phyloP scores from a whole-genome alignment of 2,329 filamentous ascomycete species.

The Colletotrichum acutatum region DNA sequence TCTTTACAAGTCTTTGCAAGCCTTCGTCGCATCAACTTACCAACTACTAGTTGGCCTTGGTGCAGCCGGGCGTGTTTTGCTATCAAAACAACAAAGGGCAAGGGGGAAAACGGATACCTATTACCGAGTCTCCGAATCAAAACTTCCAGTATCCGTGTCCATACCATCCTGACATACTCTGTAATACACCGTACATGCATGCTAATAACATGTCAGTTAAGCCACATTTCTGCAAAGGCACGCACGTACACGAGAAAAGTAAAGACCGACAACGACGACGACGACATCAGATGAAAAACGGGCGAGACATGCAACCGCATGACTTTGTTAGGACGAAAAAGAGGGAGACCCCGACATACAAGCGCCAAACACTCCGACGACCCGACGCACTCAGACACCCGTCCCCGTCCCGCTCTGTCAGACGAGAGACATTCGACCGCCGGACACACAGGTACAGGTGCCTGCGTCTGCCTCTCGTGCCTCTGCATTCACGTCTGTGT shows the following conservation, averaged over 20 bases:
- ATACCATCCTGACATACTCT: too few relatives aligned
- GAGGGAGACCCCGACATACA: slow-evolving; percentile 7
- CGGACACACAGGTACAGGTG: not conserved
- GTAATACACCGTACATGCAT: not conserved
- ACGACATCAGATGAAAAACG: slow-evolving; percentile 18
- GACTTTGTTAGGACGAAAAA: slow-evolving; percentile 7
- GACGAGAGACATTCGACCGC: not conserved
- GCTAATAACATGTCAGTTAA: not conserved
- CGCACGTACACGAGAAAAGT: not conserved
- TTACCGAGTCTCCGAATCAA: not conserved
- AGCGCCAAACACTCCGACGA: not conserved
- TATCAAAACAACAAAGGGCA: not conserved
- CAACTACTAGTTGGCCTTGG: not conserved
- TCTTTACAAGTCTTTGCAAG: not conserved
- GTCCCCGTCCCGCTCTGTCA: not conserved
- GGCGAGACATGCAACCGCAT: slow-evolving; percentile 28
- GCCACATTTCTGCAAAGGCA: not conserved
- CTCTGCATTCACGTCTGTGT: not conserved
- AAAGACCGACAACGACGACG: not conserved
- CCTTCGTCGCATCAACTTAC: not conserved
- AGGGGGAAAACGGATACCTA: not conserved
- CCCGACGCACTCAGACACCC: not conserved
- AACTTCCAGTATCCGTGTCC: not conserved
- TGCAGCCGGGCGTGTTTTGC: not conserved
- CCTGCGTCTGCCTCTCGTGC: not conserved